Conservation (phyloP, 177 flowering plant species). For the Vitis hybrid region DNA sequence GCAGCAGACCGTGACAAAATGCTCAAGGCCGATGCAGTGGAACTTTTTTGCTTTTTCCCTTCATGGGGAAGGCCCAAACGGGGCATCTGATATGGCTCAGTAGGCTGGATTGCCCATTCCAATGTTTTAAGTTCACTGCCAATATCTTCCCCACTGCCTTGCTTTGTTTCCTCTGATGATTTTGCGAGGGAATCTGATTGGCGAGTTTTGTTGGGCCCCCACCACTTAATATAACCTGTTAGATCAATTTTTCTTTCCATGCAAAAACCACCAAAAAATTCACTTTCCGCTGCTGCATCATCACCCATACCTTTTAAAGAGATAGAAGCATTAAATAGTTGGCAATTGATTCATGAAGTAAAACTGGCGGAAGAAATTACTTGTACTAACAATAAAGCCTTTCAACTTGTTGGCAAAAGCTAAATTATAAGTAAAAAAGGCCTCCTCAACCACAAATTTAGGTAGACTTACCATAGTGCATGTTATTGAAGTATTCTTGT, state of each 20-base stretch:
- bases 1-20: constrained; percentile 78
- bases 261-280: constrained; percentile 54
- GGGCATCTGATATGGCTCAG: constrained; percentile 93
- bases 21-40: constrained; percentile 68
- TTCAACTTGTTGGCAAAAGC: neutral
- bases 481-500: constrained; percentile 57
- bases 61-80: constrained; percentile 49
- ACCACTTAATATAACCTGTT: constrained; percentile 87
- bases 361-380: neutral
- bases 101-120: constrained; percentile 52
- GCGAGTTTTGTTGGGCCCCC: constrained; percentile 68
- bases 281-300: constrained; percentile 63
- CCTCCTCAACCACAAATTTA: neutral
- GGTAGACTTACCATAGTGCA: constrained; percentile 53
- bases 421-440: neutral
- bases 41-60: constrained; percentile 34
- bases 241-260: constrained; percentile 85
- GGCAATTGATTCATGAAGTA: constrained; percentile 6
- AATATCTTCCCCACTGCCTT: constrained; percentile 50
- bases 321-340: constrained; percentile 5
- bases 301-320: constrained; percentile 49
- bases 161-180: constrained; percentile 60
- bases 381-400: neutral
- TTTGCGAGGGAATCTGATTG: constrained; percentile 46
- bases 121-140: constrained; percentile 61